phyloP scores from a whole-genome alignment of 73 alveolate genomes.

The Tetrahymena thermophila region DNA sequence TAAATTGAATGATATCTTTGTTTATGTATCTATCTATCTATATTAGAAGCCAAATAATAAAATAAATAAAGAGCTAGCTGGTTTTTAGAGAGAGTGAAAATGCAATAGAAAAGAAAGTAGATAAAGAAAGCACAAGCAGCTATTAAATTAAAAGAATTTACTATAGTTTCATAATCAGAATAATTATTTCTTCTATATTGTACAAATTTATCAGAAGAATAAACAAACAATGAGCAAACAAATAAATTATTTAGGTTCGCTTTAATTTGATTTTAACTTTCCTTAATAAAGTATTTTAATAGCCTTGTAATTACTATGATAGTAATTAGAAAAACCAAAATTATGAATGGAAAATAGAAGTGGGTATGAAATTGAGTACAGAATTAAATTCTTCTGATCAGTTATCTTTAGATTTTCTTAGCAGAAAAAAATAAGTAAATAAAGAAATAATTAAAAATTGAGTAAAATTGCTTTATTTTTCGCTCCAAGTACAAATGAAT shows the following conservation, averaged over 20 bases:
- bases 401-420: neutral
- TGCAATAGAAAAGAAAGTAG: neutral
- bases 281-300: neutral
- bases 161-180: neutral
- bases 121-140: neutral
- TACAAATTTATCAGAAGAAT: neutral
- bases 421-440: neutral
- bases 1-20: neutral
- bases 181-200: neutral
- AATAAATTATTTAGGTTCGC: neutral
- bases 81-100: neutral
- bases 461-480: neutral
- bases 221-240: neutral
- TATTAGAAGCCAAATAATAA: neutral
- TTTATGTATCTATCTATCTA: neutral
- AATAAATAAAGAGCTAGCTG: no score
- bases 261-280: neutral
- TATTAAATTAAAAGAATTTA: neutral
- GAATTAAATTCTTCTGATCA: neutral
- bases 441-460: no score
- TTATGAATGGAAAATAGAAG: neutral
- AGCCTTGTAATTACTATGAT: neutral
- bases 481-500: neutral
- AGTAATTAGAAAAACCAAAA: neutral
- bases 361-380: neutral